These are phyloP conservation scores for Fusarium algeriense DNA, from an alignment of 2,329 filamentous ascomycete species.

Conservation along the genomic window DNA sequence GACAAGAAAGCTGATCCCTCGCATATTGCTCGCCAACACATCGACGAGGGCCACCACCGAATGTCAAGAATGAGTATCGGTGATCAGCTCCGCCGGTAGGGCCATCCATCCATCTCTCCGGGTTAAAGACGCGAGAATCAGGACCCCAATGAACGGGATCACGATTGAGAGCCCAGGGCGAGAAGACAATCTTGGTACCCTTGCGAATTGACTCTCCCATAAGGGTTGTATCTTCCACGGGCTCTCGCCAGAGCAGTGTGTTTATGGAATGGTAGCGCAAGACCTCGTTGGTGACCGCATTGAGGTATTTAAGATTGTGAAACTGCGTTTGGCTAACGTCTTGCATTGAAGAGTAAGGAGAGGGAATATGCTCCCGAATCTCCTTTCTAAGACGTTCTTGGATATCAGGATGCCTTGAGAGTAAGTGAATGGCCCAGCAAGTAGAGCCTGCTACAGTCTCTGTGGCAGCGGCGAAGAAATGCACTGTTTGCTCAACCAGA, in stretches of 20 bases:
- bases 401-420: background rate
- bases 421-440: background rate
- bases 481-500: background rate
- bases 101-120: background rate
- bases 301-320: background rate
- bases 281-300: fast-evolving
- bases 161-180: background rate
- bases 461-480: background rate
- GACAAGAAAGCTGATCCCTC: background rate
- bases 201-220: background rate
- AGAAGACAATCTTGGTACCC: background rate
- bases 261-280: background rate
- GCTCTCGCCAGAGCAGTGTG: background rate
- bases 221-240: background rate
- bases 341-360: background rate
- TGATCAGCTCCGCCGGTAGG: background rate
- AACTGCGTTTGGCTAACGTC: background rate
- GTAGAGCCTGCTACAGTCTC: background rate
- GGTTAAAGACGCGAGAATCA: fast-evolving
- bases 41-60: background rate
- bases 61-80: background rate
- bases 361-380: background rate
- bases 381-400: background rate
- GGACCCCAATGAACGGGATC: background rate
- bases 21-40: background rate